These are phyloP conservation scores for Solanum hybrid DNA, from an alignment of 305 asterid genomes.

Conservation along the genomic window DNA sequence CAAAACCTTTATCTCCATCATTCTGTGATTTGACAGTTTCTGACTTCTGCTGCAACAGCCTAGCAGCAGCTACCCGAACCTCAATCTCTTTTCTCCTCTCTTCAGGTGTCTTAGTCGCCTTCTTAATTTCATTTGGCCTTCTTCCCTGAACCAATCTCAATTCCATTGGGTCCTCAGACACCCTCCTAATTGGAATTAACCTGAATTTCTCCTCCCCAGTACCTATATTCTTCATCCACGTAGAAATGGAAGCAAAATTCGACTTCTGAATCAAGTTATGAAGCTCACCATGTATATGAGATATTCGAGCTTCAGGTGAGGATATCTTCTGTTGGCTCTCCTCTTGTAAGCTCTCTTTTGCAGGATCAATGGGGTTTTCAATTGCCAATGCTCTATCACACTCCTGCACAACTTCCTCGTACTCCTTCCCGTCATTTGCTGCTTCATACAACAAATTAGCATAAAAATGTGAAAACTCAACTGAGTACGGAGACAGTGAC, in stretches of 20 bases:
- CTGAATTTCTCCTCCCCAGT: slow-evolving; percentile 79
- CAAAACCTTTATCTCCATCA: slow-evolving; percentile 53
- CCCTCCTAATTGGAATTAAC: slow-evolving; percentile 76
- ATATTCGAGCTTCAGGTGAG: slow-evolving; percentile 48
- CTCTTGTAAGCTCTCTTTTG: slow-evolving; percentile 76
- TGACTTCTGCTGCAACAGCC: slow-evolving; percentile 78
- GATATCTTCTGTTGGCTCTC: slow-evolving; percentile 73
- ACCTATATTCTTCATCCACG: slow-evolving; percentile 85
- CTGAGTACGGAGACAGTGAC: slow-evolving; percentile 49
- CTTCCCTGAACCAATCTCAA: slow-evolving; percentile 48
- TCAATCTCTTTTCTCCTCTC: slow-evolving; percentile 90
- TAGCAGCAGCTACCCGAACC: slow-evolving; percentile 90
- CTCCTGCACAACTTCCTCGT: slow-evolving; percentile 75
- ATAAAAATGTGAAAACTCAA: slow-evolving; percentile 81
- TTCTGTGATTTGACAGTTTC: slow-evolving; percentile 36
- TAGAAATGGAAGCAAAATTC: slow-evolving; percentile 64
- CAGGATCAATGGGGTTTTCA: slow-evolving; percentile 84
- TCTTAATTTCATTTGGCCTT: slow-evolving; percentile 87
- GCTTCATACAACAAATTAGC: slow-evolving; percentile 74
- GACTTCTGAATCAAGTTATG: slow-evolving; percentile 68
- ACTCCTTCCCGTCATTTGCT: slow-evolving; percentile 66
- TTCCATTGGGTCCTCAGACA: slow-evolving; percentile 88
- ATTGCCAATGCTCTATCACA: slow-evolving; percentile 81
- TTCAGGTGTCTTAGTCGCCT: slow-evolving; percentile 76
- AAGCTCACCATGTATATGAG: slow-evolving; percentile 58